Percentiles rank a stretch among this genome's conserved stretches.
These are phyloP conservation scores for Exophiala sideris DNA, from an alignment of 2,329 filamentous ascomycete genomes.

Conservation along the genomic window DNA sequence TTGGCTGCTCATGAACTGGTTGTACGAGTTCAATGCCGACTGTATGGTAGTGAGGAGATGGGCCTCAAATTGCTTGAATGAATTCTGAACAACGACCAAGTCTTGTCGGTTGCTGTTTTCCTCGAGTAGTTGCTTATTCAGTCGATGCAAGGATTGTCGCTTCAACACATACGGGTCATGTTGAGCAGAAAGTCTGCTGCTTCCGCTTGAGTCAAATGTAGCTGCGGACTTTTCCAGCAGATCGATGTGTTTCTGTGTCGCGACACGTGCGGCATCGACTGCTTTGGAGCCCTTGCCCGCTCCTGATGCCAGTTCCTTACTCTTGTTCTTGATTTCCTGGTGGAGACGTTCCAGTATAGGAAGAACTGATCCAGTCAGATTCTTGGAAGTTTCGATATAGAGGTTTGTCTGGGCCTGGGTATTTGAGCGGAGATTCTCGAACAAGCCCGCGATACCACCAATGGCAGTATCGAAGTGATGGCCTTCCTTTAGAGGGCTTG, in stretches of 20 bases:
- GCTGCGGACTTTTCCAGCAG: conserved; percentile 83
- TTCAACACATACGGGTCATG: conserved; percentile 88
- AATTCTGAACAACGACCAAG: conserved; percentile 83
- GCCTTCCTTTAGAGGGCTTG: conserved; percentile 78
- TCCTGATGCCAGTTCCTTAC: conserved; percentile 79
- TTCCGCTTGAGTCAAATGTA: conserved; percentile 70
- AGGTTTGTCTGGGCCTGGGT: conserved; percentile 84
- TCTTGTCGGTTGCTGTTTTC: conserved; percentile 94
- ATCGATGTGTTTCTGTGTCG: conserved; percentile 94
- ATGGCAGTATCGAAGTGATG: conserved; percentile 89
- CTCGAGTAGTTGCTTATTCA: conserved; percentile 86
- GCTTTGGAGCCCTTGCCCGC: conserved; percentile 82
- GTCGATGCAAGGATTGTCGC: conserved; percentile 74
- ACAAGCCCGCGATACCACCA: conserved; percentile 84
- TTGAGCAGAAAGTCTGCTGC: conserved; percentile 54
- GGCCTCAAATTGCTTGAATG: conserved; percentile 81
- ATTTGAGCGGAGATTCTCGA: conserved; percentile 90
- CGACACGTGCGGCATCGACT: conserved; percentile 81
- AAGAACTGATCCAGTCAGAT: conserved; percentile 77
- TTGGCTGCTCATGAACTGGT: conserved; percentile 74
- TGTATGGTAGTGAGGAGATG: conserved; percentile 83
- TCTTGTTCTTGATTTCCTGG: conserved; percentile 94
- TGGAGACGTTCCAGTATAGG: conserved; percentile 88
- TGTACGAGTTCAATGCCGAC: conserved; percentile 76
- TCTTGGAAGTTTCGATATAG: conserved; percentile 87